These are phyloP conservation scores for Cichorium intybus DNA, from an alignment of 140 eudicot genomes.

Conservation along the genomic window DNA sequence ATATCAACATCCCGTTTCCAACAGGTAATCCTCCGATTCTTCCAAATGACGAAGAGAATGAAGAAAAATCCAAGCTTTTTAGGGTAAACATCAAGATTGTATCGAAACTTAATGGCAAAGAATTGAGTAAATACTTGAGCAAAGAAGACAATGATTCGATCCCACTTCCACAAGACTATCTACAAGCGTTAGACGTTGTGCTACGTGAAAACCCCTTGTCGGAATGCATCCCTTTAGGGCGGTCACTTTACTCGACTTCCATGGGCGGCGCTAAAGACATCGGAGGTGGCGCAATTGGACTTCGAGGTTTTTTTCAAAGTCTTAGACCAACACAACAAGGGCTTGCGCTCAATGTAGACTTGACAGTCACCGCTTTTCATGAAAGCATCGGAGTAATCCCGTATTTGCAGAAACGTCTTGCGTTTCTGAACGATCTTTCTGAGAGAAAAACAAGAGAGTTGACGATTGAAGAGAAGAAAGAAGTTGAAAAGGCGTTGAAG, in stretches of 20 bases:
- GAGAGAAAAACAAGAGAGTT: constrained; percentile 42
- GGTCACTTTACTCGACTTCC: constrained; percentile 65
- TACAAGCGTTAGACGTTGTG: constrained; percentile 90
- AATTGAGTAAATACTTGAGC: constrained; percentile 45
- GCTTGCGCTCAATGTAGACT: constrained; percentile 73
- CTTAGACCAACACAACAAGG: constrained; percentile 95
- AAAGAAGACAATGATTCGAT: constrained; percentile 40
- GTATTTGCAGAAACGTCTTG: constrained; percentile 62
- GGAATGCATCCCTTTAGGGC: constrained; percentile 58
- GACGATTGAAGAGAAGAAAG: constrained; percentile 58
- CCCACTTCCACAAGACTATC: constrained; percentile 85
- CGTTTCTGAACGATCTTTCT: constrained; percentile 47
- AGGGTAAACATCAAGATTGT: constrained; percentile 68
- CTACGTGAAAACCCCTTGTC: constrained; percentile 65
- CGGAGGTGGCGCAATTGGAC: constrained; percentile 86
- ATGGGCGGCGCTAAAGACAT: constrained; percentile 80
- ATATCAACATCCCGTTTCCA: constrained; percentile 57
- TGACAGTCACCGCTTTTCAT: constrained; percentile 88
- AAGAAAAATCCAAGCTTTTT: constrained; percentile 45
- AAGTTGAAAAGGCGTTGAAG: constrained; percentile 72
- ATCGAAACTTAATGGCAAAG: constrained; percentile 63
- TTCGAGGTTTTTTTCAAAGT: constrained; percentile 85
- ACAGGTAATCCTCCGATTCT: constrained; percentile 18
- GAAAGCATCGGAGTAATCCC: constrained; percentile 78
- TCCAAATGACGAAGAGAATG: constrained; percentile 16